Conservation (phyloP, 768 basidiomycete genomes). For the Trametes elegans region DNA sequence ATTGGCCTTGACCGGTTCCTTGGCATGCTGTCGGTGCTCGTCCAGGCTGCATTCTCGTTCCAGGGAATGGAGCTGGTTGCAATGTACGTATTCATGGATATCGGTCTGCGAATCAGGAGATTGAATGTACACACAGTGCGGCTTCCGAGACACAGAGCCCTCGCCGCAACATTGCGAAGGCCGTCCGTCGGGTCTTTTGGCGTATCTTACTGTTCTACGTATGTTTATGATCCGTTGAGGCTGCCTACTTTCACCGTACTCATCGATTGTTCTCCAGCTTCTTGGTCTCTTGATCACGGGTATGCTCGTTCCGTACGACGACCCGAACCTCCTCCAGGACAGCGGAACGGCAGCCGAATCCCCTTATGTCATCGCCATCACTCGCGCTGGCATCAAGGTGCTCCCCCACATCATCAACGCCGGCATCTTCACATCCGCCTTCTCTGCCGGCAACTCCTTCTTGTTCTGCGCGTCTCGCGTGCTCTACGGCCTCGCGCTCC, state of each 20-base stretch:
- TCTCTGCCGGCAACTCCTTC: slow-evolving; percentile 70
- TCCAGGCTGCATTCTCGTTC: slow-evolving; percentile 70
- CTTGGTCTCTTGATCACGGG: slow-evolving; percentile 72
- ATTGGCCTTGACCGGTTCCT: slow-evolving; percentile 41
- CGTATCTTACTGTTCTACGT: slow-evolving; percentile 80
- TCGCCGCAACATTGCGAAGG: slow-evolving; percentile 74
- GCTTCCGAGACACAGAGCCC: slow-evolving; percentile 79
- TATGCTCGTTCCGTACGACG: slow-evolving; percentile 74
- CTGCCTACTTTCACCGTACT: background rate
- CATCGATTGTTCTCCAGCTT: slow-evolving; percentile 38
- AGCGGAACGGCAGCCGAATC: slow-evolving; percentile 70
- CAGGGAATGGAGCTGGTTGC: slow-evolving; percentile 76
- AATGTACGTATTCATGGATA: slow-evolving; percentile 40
- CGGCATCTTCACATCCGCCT: slow-evolving; percentile 65
- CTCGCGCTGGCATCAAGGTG: slow-evolving; percentile 64
- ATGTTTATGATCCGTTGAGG: too few relatives aligned
- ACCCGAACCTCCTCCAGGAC: slow-evolving; percentile 48
- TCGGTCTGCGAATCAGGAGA: slow-evolving; percentile 16
- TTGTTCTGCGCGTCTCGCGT: slow-evolving; percentile 51
- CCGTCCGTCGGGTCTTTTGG: slow-evolving; percentile 75
- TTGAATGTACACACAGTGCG: slow-evolving; percentile 38
- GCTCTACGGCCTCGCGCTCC: slow-evolving; percentile 37
- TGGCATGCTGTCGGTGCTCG: slow-evolving; percentile 40
- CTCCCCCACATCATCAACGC: slow-evolving; percentile 61
- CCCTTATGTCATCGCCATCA: slow-evolving; percentile 84